Evolutionary conservation across 2,329 filamentous ascomycete species (phyloP), one percentile per base, ranked within the genome.

Genomic region (Geoglossum cookeanum): DNA sequence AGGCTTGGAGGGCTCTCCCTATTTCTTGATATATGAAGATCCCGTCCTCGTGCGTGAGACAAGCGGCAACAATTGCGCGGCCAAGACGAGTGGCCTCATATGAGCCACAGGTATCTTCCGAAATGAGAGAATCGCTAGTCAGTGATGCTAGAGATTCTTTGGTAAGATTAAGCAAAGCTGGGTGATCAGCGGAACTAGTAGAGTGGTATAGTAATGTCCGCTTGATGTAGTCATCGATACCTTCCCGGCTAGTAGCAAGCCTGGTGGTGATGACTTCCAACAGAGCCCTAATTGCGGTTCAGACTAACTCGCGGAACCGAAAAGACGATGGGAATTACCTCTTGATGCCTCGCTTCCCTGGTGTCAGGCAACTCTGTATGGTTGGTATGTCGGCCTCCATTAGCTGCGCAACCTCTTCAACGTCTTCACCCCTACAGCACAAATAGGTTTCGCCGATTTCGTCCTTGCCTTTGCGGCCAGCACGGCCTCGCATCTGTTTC

Each of bases 401-500:
- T 44, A 89, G 71, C 58, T 84, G 79, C 35, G 84, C 75, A 3
- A 88, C 83, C 15, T 78, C 78, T 64, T 86, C 81, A 13, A 89
- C 68, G 62, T 89, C 85, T 8, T 73, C 68, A 63, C 80, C 77
- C 33, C 80, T 77, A 64, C 85, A 89, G 65, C 85, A 88, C 1
- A 89, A 71, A 65, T 85, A 89, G 1, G 84, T 89, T 69, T 89
- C 85, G 1, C 85, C 85, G 52, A 85, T 72, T 55, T 85, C 83
- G 57, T 87, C 84, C 64, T 87, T 89, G 54, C 85, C 85, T 68
- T 88, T 88, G 57, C 85, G 77, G 5, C 85, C 85, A 22, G 85
- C 85, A 59, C 85, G 77, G 2, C 85, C 85, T 64, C 84, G 78
- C 85, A 89, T 90, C 68, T 90, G 85, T 54, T 84, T 79, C 48